phyloP scores from a whole-genome alignment of 768 basidiomycete species.

The Trametes gibbosa region DNA sequence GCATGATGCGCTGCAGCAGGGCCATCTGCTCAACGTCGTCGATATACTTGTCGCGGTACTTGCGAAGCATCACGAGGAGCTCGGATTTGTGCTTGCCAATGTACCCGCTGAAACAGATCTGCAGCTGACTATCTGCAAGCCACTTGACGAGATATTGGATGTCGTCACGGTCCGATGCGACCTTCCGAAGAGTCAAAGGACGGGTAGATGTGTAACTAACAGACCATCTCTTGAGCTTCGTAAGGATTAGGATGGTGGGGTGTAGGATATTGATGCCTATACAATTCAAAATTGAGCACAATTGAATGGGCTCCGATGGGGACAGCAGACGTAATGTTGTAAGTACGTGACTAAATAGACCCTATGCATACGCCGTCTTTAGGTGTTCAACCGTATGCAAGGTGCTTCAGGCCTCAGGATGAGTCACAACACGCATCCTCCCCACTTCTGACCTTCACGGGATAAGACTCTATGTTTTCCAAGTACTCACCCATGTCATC shows the following conservation, averaged over 20 bases:
- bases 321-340: too few relatives aligned
- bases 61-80: slow-evolving; percentile 11
- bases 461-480: too few relatives aligned
- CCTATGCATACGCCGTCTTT: too few relatives aligned
- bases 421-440: too few relatives aligned
- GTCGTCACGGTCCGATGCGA: neutral
- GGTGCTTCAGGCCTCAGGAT: too few relatives aligned
- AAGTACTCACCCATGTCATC: neutral
- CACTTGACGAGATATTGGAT: slow-evolving; percentile 7
- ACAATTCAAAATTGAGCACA: too few relatives aligned
- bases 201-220: slow-evolving; percentile 3
- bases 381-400: too few relatives aligned
- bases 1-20: slow-evolving; percentile 6
- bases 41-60: slow-evolving; percentile 9
- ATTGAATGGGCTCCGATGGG: too few relatives aligned
- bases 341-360: too few relatives aligned
- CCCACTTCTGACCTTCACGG: too few relatives aligned
- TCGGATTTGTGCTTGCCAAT: slow-evolving; percentile 7
- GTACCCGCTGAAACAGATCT: slow-evolving; percentile 5
- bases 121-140: neutral
- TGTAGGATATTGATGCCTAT: slow-evolving; percentile 7
- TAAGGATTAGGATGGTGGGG: slow-evolving; percentile 11
- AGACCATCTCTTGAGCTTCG: slow-evolving; percentile 16
- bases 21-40: slow-evolving; percentile 3
- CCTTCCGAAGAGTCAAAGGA: slow-evolving; percentile 7